Evolutionary conservation across 345 rosid species (phyloP).

Genomic region (Gossypium mustelinum): DNA sequence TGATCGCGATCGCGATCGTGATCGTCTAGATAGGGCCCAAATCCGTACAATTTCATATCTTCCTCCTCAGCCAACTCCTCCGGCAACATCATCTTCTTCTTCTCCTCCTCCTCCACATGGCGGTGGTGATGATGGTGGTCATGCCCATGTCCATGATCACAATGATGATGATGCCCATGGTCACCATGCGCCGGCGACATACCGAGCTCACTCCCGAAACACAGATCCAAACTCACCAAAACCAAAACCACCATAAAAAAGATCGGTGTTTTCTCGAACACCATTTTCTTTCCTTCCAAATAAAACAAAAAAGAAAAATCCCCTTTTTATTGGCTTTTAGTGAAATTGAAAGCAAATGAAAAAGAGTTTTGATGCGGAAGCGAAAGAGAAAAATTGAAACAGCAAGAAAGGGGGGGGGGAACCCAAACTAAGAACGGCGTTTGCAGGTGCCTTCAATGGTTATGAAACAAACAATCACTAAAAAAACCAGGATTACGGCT

Average conservation of each 20-base stretch:
- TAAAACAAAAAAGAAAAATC: neutral
- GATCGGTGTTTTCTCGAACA: conserved; percentile 12
- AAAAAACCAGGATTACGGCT: conserved; percentile 61
- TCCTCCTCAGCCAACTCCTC: conserved; percentile 96
- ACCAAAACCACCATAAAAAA: conserved; percentile 22
- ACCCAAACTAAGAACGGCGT: conserved; percentile 9
- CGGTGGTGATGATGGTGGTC: conserved; percentile 25
- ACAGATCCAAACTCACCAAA: conserved; percentile 45
- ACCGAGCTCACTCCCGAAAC: conserved; percentile 38
- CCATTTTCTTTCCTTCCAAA: conserved; percentile 24
- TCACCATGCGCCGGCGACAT: conserved; percentile 39
- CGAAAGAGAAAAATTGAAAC: neutral
- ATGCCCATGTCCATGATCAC: conserved; percentile 39
- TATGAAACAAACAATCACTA: conserved; percentile 56
- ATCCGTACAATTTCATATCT: conserved; percentile 81
- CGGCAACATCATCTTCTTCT: conserved; percentile 44
- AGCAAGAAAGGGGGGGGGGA: neutral
- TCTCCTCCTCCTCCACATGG: conserved; percentile 13
- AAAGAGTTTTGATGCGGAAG: neutral
- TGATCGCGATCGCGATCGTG: conserved; percentile 20
- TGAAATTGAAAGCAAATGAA: neutral
- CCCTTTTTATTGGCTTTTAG: neutral
- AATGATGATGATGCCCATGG: conserved; percentile 39
- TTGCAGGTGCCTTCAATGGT: conserved; percentile 74
- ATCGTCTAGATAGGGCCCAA: conserved; percentile 42